Conservation (phyloP, 2,329 filamentous ascomycete genomes). For the Fusarium sp. region DNA sequence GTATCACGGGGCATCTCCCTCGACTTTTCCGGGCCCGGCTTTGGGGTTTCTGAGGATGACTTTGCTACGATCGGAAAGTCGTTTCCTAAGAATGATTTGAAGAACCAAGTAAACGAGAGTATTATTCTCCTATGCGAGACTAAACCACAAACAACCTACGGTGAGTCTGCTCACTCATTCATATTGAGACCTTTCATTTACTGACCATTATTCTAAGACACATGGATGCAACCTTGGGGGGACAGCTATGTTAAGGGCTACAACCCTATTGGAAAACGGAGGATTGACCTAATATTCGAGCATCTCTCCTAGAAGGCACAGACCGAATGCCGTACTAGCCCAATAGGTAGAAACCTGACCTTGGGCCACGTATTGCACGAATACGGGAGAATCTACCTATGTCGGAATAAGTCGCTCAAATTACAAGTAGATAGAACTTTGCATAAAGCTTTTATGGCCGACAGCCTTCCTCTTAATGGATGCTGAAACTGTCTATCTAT, state of each 20-base stretch:
- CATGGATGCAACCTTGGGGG: conserved; percentile 32
- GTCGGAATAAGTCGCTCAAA: no score
- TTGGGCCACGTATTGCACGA: no score
- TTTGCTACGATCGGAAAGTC: not conserved
- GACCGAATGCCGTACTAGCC: no score
- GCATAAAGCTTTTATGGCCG: no score
- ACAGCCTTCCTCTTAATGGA: no score
- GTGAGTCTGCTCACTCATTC: not conserved
- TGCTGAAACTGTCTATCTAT: no score
- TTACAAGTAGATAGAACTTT: no score
- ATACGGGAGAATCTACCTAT: no score
- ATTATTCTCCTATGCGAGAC: conserved; percentile 24
- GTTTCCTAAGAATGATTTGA: conserved; percentile 20
- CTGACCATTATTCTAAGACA: not conserved
- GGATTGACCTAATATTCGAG: conserved; percentile 10
- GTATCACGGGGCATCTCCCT: conserved; percentile 16
- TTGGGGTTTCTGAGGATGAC: not conserved
- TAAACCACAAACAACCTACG: conserved; percentile 24
- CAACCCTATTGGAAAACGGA: conserved; percentile 1
- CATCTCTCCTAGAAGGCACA: no score
- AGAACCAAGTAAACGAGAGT: conserved; percentile 12
- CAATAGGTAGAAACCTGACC: no score
- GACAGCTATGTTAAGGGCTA: conserved; percentile 21
- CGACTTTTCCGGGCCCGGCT: conserved; percentile 14
- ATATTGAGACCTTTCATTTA: not conserved